Conservation (phyloP, 1,284 basidiomycete genomes). For the Trichosporon coremiiforme region DNA sequence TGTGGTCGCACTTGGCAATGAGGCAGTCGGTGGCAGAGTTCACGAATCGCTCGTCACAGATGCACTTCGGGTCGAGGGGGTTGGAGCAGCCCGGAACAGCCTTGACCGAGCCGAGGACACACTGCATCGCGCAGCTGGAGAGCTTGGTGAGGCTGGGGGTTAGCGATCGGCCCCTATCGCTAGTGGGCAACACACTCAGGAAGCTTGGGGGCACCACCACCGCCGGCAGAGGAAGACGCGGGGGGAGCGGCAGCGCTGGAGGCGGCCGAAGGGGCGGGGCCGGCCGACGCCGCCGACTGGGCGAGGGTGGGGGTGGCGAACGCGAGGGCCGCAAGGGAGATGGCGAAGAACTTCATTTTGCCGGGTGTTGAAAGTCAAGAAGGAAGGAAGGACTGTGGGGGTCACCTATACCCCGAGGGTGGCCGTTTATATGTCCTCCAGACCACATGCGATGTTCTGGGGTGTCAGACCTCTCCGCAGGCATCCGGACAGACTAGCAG, state of each 20-base stretch:
- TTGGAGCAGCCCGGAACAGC: slow-evolving; percentile 3
- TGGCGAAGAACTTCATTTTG: slow-evolving; percentile 20
- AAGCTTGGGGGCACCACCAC: not conserved
- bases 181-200: slow-evolving; percentile 1
- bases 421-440: not conserved
- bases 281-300: not conserved
- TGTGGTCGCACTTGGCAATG: not conserved
- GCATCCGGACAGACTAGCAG: not conserved
- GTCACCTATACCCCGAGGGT: not conserved
- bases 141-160: slow-evolving; percentile 16
- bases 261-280: not conserved
- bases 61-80: slow-evolving; percentile 23
- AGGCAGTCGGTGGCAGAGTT: slow-evolving; percentile 8
- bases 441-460: not conserved
- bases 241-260: not conserved
- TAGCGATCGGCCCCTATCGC: not conserved
- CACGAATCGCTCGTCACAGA: slow-evolving; percentile 16
- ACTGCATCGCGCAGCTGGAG: not conserved
- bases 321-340: slow-evolving; percentile 4
- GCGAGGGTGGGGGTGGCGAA: not conserved
- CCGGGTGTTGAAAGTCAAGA: not conserved
- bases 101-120: not conserved
- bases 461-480: not conserved
- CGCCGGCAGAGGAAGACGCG: not conserved
- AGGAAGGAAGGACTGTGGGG: not conserved